Conservation (phyloP, 257 asterid species). For the Gentiana dahurica region DNA sequence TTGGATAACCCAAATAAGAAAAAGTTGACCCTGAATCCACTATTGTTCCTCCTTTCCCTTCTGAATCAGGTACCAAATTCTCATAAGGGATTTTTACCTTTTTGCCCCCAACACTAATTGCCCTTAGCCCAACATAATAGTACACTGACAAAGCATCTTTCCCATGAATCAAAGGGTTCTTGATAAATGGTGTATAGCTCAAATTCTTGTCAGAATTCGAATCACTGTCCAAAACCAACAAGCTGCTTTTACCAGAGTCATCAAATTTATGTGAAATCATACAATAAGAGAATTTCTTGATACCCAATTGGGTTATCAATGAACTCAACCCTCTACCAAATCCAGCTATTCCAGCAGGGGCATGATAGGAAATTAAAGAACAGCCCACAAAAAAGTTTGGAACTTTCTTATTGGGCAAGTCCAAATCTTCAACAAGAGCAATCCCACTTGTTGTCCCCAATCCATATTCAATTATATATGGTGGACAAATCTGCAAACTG, state of each 20-base stretch:
- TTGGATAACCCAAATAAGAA: slow-evolving; percentile 36
- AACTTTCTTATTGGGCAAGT: slow-evolving; percentile 26
- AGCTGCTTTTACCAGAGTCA: slow-evolving; percentile 34
- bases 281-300: slow-evolving; percentile 71
- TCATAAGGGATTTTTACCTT: slow-evolving; percentile 37
- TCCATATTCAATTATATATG: slow-evolving; percentile 65
- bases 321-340: slow-evolving; percentile 69
- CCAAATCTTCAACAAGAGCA: slow-evolving; percentile 54
- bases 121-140: slow-evolving; percentile 50
- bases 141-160: slow-evolving; percentile 29
- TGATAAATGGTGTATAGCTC: slow-evolving; percentile 43
- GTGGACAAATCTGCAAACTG: slow-evolving; percentile 57
- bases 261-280: slow-evolving; percentile 59
- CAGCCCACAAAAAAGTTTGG: slow-evolving; percentile 62
- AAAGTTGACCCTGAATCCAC: slow-evolving; percentile 86
- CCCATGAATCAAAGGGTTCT: slow-evolving; percentile 25
- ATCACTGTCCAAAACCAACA: slow-evolving; percentile 35
- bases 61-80: slow-evolving; percentile 30
- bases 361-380: slow-evolving; percentile 53
- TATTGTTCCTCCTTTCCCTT: slow-evolving; percentile 74
- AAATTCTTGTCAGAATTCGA: slow-evolving; percentile 34
- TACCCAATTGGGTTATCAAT: slow-evolving; percentile 56
- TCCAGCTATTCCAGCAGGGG: slow-evolving; percentile 81
- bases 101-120: slow-evolving; percentile 56
- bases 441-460: slow-evolving; percentile 72